Percentiles rank a stretch among this genome's conserved stretches.
phyloP scores from a whole-genome alignment of 176 grass and related monocot genomes.

The Saccharum spontaneum region DNA sequence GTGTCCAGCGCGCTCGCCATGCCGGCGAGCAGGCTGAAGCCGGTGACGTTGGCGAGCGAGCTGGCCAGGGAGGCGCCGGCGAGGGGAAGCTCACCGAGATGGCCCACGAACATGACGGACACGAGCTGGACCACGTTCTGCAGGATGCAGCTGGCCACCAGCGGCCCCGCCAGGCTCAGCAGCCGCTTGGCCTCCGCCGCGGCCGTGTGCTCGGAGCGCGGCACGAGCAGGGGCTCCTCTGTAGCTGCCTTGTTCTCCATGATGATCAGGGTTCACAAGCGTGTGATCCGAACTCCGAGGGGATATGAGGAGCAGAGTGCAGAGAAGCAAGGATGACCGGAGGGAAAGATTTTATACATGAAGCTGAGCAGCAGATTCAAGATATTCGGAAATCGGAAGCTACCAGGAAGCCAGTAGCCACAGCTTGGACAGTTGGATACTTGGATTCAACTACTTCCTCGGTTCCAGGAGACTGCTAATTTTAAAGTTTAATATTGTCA shows the following conservation, averaged over 20 bases:
- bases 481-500: no score
- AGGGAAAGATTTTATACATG: neutral
- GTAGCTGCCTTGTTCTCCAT: neutral
- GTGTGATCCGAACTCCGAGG: neutral
- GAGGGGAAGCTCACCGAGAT: neutral
- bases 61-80: neutral
- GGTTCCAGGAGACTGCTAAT: no score
- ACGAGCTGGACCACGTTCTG: conserved; percentile 6
- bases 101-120: conserved; percentile 10
- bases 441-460: no score
- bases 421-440: no score
- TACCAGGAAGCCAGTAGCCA: no score
- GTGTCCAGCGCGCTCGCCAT: conserved; percentile 58
- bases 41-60: conserved; percentile 16
- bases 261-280: neutral
- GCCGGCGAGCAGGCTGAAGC: conserved; percentile 20
- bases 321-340: neutral
- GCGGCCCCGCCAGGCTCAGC: neutral
- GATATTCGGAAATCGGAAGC: no score
- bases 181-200: neutral
- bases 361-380: no score
- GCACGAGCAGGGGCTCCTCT: neutral
- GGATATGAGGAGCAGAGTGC: neutral
- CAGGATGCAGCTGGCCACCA: conserved; percentile 17
- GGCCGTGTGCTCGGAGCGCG: neutral